phyloP scores from a whole-genome alignment of 495 filamentous ascomycete species.

The Aspergillus bertholletiae region DNA sequence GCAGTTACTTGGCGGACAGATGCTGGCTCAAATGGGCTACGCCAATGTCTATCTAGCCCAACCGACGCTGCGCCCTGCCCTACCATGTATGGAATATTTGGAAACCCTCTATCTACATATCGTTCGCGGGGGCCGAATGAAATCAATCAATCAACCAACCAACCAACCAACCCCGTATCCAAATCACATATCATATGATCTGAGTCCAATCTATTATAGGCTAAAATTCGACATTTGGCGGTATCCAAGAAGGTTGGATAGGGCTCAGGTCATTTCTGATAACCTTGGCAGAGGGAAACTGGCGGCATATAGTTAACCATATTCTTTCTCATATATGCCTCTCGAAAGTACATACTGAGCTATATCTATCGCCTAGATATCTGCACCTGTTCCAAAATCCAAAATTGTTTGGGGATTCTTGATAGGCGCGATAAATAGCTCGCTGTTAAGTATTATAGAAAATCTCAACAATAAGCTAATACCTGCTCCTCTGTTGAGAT shows the following conservation, averaged over 20 bases:
- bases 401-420: neutral
- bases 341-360: neutral
- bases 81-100: too few relatives aligned
- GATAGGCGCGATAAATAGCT: neutral
- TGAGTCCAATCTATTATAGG: too few relatives aligned
- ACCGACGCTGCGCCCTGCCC: too few relatives aligned
- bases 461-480: neutral
- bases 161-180: too few relatives aligned
- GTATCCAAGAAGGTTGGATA: slow-evolving; percentile 12
- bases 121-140: too few relatives aligned
- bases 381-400: neutral
- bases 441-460: neutral
- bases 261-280: slow-evolving; percentile 11
- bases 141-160: too few relatives aligned
- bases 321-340: neutral
- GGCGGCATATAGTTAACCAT: neutral
- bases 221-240: slow-evolving; percentile 14
- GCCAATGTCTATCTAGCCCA: too few relatives aligned
- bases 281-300: neutral
- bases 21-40: too few relatives aligned
- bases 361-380: neutral
- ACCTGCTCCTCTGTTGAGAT: neutral
- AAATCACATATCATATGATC: too few relatives aligned
- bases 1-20: too few relatives aligned
- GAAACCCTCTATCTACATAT: too few relatives aligned